Conservation (phyloP, 2,329 filamentous ascomycete genomes). For the Hypoxylon sp. region DNA sequence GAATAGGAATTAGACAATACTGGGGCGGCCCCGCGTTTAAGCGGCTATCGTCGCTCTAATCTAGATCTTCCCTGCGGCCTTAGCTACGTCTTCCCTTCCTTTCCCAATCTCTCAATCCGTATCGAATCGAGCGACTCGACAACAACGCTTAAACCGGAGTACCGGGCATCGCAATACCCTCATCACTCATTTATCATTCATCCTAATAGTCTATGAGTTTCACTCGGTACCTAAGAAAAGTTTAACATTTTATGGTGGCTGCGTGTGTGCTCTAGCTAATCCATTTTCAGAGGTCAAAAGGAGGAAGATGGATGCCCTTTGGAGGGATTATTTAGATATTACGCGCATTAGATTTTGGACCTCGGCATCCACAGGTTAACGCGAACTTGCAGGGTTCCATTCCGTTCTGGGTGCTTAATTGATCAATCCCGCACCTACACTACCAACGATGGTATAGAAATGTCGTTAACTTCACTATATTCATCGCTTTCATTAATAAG, state of each 20-base stretch:
- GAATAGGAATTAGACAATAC: not conserved
- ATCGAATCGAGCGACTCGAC: not conserved
- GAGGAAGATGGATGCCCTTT: not conserved
- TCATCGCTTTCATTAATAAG: not conserved
- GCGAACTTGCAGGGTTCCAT: not conserved
- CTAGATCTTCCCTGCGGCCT: not conserved
- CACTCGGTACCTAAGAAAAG: not conserved
- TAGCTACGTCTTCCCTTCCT: not conserved
- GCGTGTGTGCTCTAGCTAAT: not conserved
- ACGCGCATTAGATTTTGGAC: constrained; percentile 13
- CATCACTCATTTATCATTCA: not conserved
- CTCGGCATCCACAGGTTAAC: constrained; percentile 13
- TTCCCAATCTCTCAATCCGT: not conserved
- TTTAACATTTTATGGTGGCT: not conserved
- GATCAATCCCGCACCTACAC: not conserved
- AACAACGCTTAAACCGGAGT: not conserved
- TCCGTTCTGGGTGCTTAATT: not conserved
- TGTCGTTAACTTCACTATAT: constrained; percentile 14
- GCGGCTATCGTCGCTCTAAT: not conserved
- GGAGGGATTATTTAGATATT: constrained; percentile 5
- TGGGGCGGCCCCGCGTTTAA: constrained; percentile 2
- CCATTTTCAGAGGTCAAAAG: not conserved
- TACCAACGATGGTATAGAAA: constrained; percentile 8
- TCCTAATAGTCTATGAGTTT: not conserved
- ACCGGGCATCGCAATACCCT: not conserved